These are phyloP conservation scores for Chaetomium olivaceum DNA, from an alignment of 2,329 filamentous ascomycete genomes.

Conservation along the genomic window DNA sequence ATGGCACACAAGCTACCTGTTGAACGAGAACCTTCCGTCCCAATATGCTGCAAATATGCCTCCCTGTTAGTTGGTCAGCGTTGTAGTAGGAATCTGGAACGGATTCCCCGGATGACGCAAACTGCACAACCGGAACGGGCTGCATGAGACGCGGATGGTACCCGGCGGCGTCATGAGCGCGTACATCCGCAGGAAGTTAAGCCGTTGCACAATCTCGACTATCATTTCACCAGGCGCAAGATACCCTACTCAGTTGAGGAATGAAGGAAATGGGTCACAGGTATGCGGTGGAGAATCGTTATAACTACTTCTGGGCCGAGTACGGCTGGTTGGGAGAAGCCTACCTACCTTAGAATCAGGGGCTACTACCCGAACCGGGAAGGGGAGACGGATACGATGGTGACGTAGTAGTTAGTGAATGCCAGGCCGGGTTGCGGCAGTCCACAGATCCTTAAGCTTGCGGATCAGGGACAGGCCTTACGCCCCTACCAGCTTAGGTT, in stretches of 20 bases:
- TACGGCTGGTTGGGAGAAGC: too few relatives aligned
- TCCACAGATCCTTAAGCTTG: too few relatives aligned
- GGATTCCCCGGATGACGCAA: background rate
- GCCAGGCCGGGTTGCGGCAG: too few relatives aligned
- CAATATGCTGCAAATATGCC: background rate
- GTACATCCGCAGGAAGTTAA: conserved; percentile 40
- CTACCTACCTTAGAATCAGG: too few relatives aligned
- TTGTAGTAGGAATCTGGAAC: background rate
- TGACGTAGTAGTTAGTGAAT: too few relatives aligned
- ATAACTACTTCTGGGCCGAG: too few relatives aligned
- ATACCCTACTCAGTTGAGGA: conserved; percentile 48
- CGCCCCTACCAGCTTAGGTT: too few relatives aligned
- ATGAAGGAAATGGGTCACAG: conserved; percentile 41
- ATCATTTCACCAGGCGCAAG: conserved; percentile 35
- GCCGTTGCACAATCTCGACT: conserved; percentile 39
- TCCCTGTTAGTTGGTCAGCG: background rate
- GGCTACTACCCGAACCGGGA: too few relatives aligned
- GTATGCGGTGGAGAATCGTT: conserved; percentile 2
- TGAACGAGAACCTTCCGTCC: background rate
- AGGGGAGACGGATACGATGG: too few relatives aligned
- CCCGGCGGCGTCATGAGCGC: too few relatives aligned
- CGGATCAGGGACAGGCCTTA: too few relatives aligned
- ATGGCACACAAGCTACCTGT: background rate
- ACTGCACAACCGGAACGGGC: background rate
- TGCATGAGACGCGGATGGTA: too few relatives aligned